Base-by-base conservation (phyloP, 352 stramenopile genomes). In the Aphanomyces euteiches region DNA sequence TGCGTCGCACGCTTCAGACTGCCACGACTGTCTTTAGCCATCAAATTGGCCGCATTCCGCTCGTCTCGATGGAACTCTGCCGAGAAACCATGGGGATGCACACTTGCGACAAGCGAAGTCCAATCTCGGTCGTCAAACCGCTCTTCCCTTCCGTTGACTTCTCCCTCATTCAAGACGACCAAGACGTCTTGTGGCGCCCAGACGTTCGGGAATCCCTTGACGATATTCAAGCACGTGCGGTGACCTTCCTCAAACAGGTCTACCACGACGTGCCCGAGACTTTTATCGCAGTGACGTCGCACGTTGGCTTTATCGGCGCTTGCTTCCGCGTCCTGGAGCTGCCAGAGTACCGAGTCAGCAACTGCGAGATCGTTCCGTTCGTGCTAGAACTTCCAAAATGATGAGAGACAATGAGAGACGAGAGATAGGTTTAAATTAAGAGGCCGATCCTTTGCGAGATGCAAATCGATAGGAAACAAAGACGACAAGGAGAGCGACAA, bases 111-210 rank as follows among this genome's bases (percentile, higher is more conserved):
- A 87, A 90, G 58, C 77, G 84, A 10, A 74, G 78, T 7, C 59
- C 81, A 15, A 73, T 84, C 43, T 66, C 74, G 4, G 67, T 82
- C 67, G 67, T 92, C 38, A 73, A 72, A 56, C 50, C 38, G 43
- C 83, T 85, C 73, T 90, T 90, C 64, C 77, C 83, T 3, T 66
- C 72, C 10, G 82, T 92, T 19, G 78, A 92, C 69, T 90, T 90
- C 39, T 80, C 78, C 41, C 74, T 69, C 43, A 79, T 91, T 45
- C 64, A 65, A 48, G 75, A 85, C 66, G 79, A 91, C 21, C 53
- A 80, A n/a, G 83, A 93, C 54, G 15, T 61, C 47, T 59, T 84
- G 65, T 92, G 85, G 85, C 75, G 74, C 50, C 65, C 82, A 6
- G 79, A 77, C 17, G 75, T 89, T 68, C 82, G 83, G 58, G 83